Base-by-base conservation (phyloP, 805 yeast genomes). In the Candida methanosorbosa region DNA sequence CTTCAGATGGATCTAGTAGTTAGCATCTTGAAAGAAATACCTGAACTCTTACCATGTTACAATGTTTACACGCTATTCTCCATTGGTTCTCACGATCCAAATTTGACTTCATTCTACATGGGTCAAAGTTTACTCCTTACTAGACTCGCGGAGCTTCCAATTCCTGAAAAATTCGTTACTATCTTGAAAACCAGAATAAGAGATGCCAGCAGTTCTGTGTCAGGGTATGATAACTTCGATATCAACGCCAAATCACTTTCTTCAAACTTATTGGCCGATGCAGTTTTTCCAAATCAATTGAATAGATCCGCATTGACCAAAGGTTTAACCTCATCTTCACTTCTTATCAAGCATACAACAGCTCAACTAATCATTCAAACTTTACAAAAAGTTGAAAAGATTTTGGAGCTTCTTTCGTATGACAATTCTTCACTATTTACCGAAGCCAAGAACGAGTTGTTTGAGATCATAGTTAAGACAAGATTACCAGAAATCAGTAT, bases 91-190 rank as follows among this genome's bases (percentile, higher is more conserved):
- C 81, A 83, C 49, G 94, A 83, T 40, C 95, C 97, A 0, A 73
- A 78, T 32, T 59, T 81, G 37, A 67, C 90, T 1, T 78, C 90
- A 11, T 85, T 81, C 61, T 88, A 94, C 87, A 65, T 86, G 31
- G 82, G 92, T 7, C 81, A 73, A 56, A 71, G 85, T 1, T 61
- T 79, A 18, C 54, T 85, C 2, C 58, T 79, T 30, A 66, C 78
- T 1, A 72, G 75, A 38, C 64, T 83, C 5, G 65, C 84, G n/a
- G 64, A 66, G 20, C 44, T 78, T 3, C 72, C 75, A 1, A 49
- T 80, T 7, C 86, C 92, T 0, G 42, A 40, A 9, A 53, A 57
- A 8, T 45, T 52, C n/a, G 26, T 35, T 7, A 30, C 25, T 3
- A 18, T 31, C 15, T 15, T 46, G 5, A 49, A 42, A 27, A 15